phyloP scores from a whole-genome alignment of 306 rosid genomes.

The Canavalia ensiformis region DNA sequence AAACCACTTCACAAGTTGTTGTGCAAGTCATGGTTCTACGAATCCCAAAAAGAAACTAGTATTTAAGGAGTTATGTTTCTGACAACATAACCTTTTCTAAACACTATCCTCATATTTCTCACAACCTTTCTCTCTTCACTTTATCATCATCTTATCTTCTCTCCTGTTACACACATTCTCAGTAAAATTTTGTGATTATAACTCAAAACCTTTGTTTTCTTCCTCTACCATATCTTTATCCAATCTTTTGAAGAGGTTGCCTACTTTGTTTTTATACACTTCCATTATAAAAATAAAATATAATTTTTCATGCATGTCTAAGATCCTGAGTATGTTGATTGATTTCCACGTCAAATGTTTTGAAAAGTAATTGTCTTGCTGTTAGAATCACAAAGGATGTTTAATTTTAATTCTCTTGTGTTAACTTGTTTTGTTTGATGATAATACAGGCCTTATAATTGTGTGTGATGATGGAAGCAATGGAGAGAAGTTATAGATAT shows the following conservation, averaged over 20 bases:
- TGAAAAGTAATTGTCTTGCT: constrained; percentile 31
- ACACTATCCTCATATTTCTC: constrained; percentile 43
- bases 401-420: neutral
- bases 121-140: constrained; percentile 34
- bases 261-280: neutral
- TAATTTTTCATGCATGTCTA: neutral
- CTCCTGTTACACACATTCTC: constrained; percentile 39
- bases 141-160: constrained; percentile 17
- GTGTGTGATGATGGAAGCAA: constrained; percentile 44
- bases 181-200: neutral
- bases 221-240: neutral
- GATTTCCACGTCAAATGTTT: neutral
- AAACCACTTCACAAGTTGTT: constrained; percentile 57
- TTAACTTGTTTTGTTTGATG: neutral
- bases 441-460: constrained; percentile 37
- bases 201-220: neutral
- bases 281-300: neutral
- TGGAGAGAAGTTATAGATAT: constrained; percentile 54
- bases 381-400: neutral
- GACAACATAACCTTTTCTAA: constrained; percentile 50
- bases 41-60: constrained; percentile 50
- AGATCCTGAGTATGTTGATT: constrained; percentile 2
- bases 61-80: constrained; percentile 54
- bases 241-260: constrained; percentile 27
- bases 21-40: constrained; percentile 66